A percentile compares a stretch with the other conserved stretches of the same genome.
phyloP scores from a whole-genome alignment of 495 filamentous ascomycete species.

The Trichoderma asperelloides region DNA sequence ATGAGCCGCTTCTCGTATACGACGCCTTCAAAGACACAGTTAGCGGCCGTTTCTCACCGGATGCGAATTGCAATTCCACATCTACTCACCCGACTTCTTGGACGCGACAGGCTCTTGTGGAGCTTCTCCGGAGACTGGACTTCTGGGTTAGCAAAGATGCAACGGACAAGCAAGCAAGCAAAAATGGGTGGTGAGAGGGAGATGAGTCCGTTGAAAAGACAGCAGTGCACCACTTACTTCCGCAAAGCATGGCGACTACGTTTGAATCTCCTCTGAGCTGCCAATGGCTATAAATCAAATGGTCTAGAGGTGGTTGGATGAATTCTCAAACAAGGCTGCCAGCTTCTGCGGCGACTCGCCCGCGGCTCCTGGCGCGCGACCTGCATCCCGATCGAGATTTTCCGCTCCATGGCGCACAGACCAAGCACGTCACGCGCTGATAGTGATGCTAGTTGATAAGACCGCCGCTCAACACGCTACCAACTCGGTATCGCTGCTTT shows the following conservation, averaged over 20 bases:
- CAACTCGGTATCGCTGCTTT: background rate
- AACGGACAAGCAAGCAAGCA: background rate
- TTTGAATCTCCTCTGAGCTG: background rate
- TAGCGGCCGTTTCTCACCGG: slow-evolving; percentile 20
- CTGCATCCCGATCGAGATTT: slow-evolving; percentile 7
- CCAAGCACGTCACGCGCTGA: slow-evolving; percentile 7
- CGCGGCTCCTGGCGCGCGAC: background rate
- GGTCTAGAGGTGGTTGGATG: background rate
- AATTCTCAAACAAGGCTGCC: background rate
- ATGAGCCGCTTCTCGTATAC: slow-evolving; percentile 93
- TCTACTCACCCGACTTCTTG: slow-evolving; percentile 72
- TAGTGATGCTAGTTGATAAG: background rate
- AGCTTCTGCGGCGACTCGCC: background rate
- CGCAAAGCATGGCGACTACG: slow-evolving; percentile 8
- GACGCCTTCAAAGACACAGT: slow-evolving; percentile 47
- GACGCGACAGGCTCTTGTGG: slow-evolving; percentile 93
- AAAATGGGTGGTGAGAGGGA: background rate
- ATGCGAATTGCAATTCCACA: slow-evolving; percentile 7
- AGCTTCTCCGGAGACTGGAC: slow-evolving; percentile 87
- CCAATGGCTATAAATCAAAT: background rate
- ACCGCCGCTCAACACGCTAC: background rate
- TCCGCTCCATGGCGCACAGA: background rate
- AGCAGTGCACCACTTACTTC: background rate
- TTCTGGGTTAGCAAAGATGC: background rate
- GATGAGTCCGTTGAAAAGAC: background rate